Percentiles rank a stretch among this genome's conserved stretches.
Evolutionary conservation across 1,284 basidiomycete genomes (phyloP).

Genomic region (Phylloboletellus chloephorus): DNA sequence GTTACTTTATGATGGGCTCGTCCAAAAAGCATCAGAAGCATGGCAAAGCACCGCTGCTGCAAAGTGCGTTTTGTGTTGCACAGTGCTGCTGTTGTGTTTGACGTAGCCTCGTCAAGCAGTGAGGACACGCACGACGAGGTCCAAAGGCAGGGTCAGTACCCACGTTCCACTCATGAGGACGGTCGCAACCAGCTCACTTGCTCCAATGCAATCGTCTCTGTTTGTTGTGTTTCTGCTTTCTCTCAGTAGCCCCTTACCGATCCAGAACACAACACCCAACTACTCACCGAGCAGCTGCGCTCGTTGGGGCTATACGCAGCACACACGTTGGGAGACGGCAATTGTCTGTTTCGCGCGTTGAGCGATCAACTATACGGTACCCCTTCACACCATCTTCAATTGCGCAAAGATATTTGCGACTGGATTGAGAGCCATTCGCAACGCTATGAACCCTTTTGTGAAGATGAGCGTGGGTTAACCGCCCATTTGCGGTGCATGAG

Average conservation of each 20-base stretch:
- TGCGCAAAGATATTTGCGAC: constrained; percentile 75
- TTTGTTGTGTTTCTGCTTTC: constrained; percentile 7
- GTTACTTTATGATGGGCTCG: constrained; percentile 35
- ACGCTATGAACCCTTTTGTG: constrained; percentile 83
- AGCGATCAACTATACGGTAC: constrained; percentile 80
- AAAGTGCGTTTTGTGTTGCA: constrained; percentile 33
- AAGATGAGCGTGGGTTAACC: constrained; percentile 74
- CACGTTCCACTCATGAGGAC: constrained; percentile 25
- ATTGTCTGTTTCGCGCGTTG: constrained; percentile 81
- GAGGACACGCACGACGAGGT: constrained; percentile 62
- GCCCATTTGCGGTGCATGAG: constrained; percentile 72
- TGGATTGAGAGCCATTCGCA: constrained; percentile 70
- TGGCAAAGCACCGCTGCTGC: constrained; percentile 29
- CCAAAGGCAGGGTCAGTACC: constrained; percentile 50
- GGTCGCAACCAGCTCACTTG: constrained; percentile 16
- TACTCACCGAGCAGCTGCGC: constrained; percentile 64
- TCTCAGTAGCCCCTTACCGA: constrained; percentile 50
- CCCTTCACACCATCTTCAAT: constrained; percentile 60
- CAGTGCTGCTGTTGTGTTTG: constrained; percentile 25
- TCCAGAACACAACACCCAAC: constrained; percentile 58
- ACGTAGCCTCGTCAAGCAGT: constrained; percentile 37
- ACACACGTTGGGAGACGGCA: constrained; percentile 77
- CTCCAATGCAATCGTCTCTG: constrained; percentile 15
- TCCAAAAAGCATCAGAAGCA: constrained; percentile 34
- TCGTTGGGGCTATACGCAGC: constrained; percentile 75